These are phyloP conservation scores for Zalaria sp. DNA, from an alignment of 2,329 filamentous ascomycete species.

Conservation along the genomic window DNA sequence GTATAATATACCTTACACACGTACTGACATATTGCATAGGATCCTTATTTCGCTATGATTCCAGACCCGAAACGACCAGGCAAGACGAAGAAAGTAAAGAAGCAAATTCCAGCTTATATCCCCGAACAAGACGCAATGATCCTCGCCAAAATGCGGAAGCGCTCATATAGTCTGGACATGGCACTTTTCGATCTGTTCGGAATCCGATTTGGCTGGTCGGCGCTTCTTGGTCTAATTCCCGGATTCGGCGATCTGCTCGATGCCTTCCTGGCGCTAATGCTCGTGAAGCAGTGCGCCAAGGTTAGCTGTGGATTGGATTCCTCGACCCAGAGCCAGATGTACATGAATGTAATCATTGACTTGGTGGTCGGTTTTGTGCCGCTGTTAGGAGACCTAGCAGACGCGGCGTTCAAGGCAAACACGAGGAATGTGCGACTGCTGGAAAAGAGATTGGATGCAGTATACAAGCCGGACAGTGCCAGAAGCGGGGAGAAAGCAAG, in stretches of 20 bases:
- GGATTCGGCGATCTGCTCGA: conserved; percentile 66
- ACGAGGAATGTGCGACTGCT: conserved; percentile 60
- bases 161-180: conserved; percentile 77
- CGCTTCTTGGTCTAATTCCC: conserved; percentile 72
- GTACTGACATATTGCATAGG: conserved; percentile 41
- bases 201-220: conserved; percentile 77
- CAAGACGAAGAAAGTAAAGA: conserved; percentile 72
- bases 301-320: conserved; percentile 63
- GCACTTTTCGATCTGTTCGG: conserved; percentile 69
- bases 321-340: conserved; percentile 53
- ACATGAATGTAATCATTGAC: conserved; percentile 64
- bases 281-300: conserved; percentile 57
- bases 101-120: conserved; percentile 69
- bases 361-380: conserved; percentile 62
- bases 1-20: not conserved
- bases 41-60: conserved; percentile 79
- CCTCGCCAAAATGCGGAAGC: conserved; percentile 71
- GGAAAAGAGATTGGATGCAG: conserved; percentile 53
- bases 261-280: conserved; percentile 56
- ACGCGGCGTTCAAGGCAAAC: conserved; percentile 62
- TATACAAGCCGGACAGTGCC: conserved; percentile 38
- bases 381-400: conserved; percentile 60
- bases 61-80: conserved; percentile 57
- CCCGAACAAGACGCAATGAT: conserved; percentile 69
- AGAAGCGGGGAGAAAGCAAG: conserved; percentile 13